A percentile compares a stretch with the other conserved stretches of the same genome.
These are phyloP conservation scores for Cucumis cinereus DNA, from an alignment of 306 rosid genomes.

Conservation along the genomic window DNA sequence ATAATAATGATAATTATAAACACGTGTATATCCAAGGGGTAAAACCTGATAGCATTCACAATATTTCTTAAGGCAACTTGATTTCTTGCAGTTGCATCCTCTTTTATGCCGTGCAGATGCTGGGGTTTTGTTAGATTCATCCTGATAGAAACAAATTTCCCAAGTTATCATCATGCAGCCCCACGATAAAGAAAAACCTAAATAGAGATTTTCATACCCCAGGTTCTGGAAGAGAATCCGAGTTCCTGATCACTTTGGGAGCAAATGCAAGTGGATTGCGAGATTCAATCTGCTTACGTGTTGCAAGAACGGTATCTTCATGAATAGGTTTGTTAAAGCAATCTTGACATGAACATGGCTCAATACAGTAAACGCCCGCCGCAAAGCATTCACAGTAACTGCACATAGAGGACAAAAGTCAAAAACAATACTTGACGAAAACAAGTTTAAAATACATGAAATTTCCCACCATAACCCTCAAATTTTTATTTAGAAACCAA, in stretches of 20 bases:
- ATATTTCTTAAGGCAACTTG: constrained; percentile 70
- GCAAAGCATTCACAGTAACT: constrained; percentile 94
- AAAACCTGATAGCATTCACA: constrained; percentile 90
- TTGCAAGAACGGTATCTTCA: constrained; percentile 61
- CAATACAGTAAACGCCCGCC: constrained; percentile 84
- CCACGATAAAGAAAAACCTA: constrained; percentile 9
- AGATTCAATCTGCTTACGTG: constrained; percentile 78
- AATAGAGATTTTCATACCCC: constrained; percentile 40
- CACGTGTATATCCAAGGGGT: background rate
- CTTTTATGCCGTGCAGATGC: constrained; percentile 75
- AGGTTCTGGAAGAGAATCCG: constrained; percentile 46
- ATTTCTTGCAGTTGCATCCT: constrained; percentile 94
- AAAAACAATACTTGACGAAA: background rate
- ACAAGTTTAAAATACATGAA: background rate
- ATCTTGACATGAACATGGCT: constrained; percentile 69
- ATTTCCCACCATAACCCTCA: background rate
- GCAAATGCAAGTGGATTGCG: constrained; percentile 95
- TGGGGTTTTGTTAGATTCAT: constrained; percentile 66
- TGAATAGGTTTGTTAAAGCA: constrained; percentile 80
- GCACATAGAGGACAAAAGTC: constrained; percentile 10
- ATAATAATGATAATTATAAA: background rate
- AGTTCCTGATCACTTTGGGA: constrained; percentile 67
- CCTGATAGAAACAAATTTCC: constrained; percentile 30
- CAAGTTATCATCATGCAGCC: constrained; percentile 4
- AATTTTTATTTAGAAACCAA: background rate